Evolutionary conservation across 163 green algal species (phyloP), one percentile per base, ranked within the genome.

Genomic region (Scenedesmus sp.): DNA sequence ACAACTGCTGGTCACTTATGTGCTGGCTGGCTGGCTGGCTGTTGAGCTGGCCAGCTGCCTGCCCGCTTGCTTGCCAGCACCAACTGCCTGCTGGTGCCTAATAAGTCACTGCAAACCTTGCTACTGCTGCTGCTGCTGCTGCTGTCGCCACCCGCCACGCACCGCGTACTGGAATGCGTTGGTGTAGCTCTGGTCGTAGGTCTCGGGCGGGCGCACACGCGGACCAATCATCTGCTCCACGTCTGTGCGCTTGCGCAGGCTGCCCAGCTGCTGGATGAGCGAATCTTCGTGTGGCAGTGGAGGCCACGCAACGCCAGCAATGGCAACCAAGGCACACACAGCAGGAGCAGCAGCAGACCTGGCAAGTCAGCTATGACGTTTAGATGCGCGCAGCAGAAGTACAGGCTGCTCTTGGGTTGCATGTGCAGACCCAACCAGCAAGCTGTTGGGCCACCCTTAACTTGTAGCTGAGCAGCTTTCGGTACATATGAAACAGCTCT

Each of bases 181-280:
- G n/a, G 76, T 86, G 76, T 81, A 91, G 24, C 30, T 89, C 51
- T 91, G 43, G 26, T 92, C 86, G 70, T 92, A 85, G 3, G 79
- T 88, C 26, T n/a, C 22, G n/a, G 76, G 56, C 44, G 92, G 49
- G 2, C 65, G 65, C 37, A 89, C 30, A 7, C 37, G 42, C 15
- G 46, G 46, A 10, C 30, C 73, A 30, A 95, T 83, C 73, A 91
- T 93, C 59, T 95, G 93, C 26, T 87, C 35, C n/a, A 94, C 92
- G 44, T 94, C 91, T 0, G 53, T 72, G 26, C 89, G 91, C 84
- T 83, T 88, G 20, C 86, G 76, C 53, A 93, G 79, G 46, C 90
- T 70, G 3, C 61, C 40, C 30, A 95, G 89, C 68, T 90, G 88
- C 30, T 87, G 44, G 18, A 94, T 43, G 22, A 95, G 79, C 87